Conservation (phyloP, 2,329 filamentous ascomycete genomes). For the Raffaelea arxii region DNA sequence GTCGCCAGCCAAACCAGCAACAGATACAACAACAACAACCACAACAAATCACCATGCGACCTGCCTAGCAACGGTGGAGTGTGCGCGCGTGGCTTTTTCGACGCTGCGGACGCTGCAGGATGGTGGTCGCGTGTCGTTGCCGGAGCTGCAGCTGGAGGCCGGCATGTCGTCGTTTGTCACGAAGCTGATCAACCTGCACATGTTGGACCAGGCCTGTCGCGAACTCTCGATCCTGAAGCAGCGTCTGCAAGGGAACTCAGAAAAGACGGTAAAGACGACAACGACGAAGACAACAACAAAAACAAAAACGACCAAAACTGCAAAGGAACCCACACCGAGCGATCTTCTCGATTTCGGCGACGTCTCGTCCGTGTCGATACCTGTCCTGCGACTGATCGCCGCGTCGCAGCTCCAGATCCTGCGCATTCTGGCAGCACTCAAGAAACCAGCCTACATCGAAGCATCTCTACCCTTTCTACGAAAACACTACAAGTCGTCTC, state of each 20-base stretch:
- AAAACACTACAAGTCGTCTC: slow-evolving; percentile 44
- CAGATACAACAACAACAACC: slow-evolving; percentile 24
- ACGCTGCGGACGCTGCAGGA: slow-evolving; percentile 51
- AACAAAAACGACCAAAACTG: slow-evolving; percentile 22
- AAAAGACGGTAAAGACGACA: background rate
- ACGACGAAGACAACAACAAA: slow-evolving; percentile 10
- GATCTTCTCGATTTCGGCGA: slow-evolving; percentile 54
- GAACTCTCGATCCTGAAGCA: slow-evolving; percentile 59
- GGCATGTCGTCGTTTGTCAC: slow-evolving; percentile 62
- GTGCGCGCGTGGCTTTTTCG: slow-evolving; percentile 56
- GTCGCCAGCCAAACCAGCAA: slow-evolving; percentile 30
- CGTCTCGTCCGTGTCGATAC: slow-evolving; percentile 25
- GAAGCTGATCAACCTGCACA: slow-evolving; percentile 53
- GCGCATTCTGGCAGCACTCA: slow-evolving; percentile 49
- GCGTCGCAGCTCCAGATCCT: slow-evolving; percentile 56
- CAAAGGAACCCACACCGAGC: slow-evolving; percentile 16
- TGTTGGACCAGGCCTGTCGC: slow-evolving; percentile 59
- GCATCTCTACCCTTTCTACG: slow-evolving; percentile 44
- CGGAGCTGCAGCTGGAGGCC: slow-evolving; percentile 59
- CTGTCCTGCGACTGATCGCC: slow-evolving; percentile 45
- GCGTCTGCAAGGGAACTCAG: slow-evolving; percentile 38
- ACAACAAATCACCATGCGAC: slow-evolving; percentile 13
- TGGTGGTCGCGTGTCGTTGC: slow-evolving; percentile 41
- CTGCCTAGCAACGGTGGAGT: slow-evolving; percentile 55
- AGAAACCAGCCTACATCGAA: slow-evolving; percentile 51